Conservation (phyloP, 1,284 basidiomycete species). For the Omphalotus olearius region DNA sequence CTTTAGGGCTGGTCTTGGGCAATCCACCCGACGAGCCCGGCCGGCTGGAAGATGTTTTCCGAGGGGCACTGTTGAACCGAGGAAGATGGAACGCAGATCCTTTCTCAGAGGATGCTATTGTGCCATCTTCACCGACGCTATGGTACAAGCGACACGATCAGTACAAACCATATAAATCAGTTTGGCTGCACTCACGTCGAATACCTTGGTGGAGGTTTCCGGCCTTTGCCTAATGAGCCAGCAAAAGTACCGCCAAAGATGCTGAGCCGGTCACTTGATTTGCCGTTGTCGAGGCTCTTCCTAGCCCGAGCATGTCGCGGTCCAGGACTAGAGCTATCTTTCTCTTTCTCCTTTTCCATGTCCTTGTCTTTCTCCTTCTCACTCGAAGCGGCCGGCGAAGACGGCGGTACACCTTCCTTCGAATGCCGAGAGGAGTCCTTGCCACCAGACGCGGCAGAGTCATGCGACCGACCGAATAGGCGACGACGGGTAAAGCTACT, state of each 20-base stretch:
- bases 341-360: conserved; percentile 31
- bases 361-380: conserved; percentile 23
- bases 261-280: conserved; percentile 50
- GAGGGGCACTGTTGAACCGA: conserved; percentile 34
- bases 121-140: conserved; percentile 5
- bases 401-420: conserved; percentile 22
- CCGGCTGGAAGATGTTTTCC: conserved; percentile 29
- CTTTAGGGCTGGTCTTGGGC: neutral
- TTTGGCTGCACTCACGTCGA: conserved; percentile 38
- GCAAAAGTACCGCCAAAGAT: conserved; percentile 69
- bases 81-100: conserved; percentile 44
- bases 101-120: neutral
- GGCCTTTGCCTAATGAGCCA: conserved; percentile 53
- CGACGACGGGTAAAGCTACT: conserved; percentile 37
- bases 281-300: conserved; percentile 49
- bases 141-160: neutral
- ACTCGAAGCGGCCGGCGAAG: conserved; percentile 13
- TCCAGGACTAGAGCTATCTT: conserved; percentile 20
- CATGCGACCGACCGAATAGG: conserved; percentile 57
- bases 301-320: conserved; percentile 43
- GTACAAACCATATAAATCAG: neutral
- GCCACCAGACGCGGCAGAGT: conserved; percentile 38
- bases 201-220: conserved; percentile 79
- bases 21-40: conserved; percentile 13
- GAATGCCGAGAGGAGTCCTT: conserved; percentile 26